These are phyloP conservation scores for Phaeosphaeriaceae sp. DNA, from an alignment of 2,329 filamentous ascomycete genomes.

Conservation along the genomic window DNA sequence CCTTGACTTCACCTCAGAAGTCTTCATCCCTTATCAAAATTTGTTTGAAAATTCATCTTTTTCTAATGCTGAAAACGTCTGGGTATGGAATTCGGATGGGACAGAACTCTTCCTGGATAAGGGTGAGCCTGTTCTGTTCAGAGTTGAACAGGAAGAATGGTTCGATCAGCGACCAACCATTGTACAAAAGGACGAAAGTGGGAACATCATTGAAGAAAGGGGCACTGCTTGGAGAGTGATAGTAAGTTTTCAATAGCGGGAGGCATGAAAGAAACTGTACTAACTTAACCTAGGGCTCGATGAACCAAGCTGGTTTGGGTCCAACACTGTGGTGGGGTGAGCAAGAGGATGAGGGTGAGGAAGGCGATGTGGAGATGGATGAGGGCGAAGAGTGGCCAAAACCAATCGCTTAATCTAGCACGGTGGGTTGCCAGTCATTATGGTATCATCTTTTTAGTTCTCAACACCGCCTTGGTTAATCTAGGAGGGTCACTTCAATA, in stretches of 20 bases:
- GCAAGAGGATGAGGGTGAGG: conserved; percentile 34
- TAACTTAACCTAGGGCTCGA: conserved; percentile 48
- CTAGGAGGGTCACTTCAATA: too few species aligned
- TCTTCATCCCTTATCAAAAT: conserved; percentile 69
- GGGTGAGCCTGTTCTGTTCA: conserved; percentile 85
- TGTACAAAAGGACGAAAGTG: conserved; percentile 69
- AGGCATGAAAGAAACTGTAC: not conserved
- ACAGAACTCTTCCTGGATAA: conserved; percentile 84
- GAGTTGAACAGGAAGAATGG: conserved; percentile 88
- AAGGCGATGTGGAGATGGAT: conserved; percentile 37
- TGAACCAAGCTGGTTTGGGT: conserved; percentile 56
- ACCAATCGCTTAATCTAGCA: not conserved
- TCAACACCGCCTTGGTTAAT: too few species aligned
- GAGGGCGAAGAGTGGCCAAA: conserved; percentile 24
- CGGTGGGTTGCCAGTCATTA: not conserved
- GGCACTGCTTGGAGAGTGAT: conserved; percentile 74
- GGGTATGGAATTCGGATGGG: conserved; percentile 80
- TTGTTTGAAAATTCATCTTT: conserved; percentile 62
- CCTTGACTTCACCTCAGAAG: conserved; percentile 93
- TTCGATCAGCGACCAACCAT: conserved; percentile 86
- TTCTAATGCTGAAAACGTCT: conserved; percentile 76
- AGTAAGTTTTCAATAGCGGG: conserved; percentile 29
- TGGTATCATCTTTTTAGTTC: too few species aligned
- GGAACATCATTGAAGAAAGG: conserved; percentile 66
- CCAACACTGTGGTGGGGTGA: conserved; percentile 56